Conservation (phyloP, 768 basidiomycete genomes). For the Serpula lacrymans region DNA sequence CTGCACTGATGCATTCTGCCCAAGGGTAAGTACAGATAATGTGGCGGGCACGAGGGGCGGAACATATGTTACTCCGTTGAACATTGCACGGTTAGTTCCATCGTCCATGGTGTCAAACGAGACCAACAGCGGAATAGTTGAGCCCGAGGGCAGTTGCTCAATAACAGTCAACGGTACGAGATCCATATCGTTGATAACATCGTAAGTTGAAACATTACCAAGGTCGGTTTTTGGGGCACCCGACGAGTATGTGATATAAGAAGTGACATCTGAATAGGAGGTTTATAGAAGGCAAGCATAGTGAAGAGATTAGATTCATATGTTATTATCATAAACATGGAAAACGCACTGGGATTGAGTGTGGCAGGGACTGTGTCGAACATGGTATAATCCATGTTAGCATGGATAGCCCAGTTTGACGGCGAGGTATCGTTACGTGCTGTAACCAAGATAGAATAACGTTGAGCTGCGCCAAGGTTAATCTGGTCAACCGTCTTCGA, state of each 20-base stretch:
- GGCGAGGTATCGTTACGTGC: conserved; percentile 77
- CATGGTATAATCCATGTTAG: conserved; percentile 88
- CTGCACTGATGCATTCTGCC: conserved; percentile 60
- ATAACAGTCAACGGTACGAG: conserved; percentile 60
- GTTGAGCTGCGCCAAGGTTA: conserved; percentile 80
- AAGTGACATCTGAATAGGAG: conserved; percentile 63
- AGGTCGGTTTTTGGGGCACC: conserved; percentile 49
- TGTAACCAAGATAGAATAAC: conserved; percentile 89
- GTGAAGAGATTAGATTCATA: too few species aligned
- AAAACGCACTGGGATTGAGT: conserved; percentile 67
- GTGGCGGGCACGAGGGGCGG: conserved; percentile 69
- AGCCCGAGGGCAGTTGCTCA: conserved; percentile 48
- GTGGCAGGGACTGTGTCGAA: conserved; percentile 77
- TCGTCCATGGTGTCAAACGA: conserved; percentile 83
- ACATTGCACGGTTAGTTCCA: conserved; percentile 81
- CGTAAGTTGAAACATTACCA: conserved; percentile 54
- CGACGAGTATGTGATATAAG: conserved; percentile 73
- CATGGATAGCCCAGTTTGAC: conserved; percentile 86
- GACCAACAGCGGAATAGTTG: conserved; percentile 66
- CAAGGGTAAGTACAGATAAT: conserved; percentile 75
- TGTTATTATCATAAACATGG: neutral
- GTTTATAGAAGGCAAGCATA: neutral
- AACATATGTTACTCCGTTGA: conserved; percentile 70
- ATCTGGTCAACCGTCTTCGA: conserved; percentile 70
- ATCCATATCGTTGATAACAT: conserved; percentile 60